Evolutionary conservation across 768 basidiomycete genomes (phyloP).

Genomic region (Calocybe gangraenosa): DNA sequence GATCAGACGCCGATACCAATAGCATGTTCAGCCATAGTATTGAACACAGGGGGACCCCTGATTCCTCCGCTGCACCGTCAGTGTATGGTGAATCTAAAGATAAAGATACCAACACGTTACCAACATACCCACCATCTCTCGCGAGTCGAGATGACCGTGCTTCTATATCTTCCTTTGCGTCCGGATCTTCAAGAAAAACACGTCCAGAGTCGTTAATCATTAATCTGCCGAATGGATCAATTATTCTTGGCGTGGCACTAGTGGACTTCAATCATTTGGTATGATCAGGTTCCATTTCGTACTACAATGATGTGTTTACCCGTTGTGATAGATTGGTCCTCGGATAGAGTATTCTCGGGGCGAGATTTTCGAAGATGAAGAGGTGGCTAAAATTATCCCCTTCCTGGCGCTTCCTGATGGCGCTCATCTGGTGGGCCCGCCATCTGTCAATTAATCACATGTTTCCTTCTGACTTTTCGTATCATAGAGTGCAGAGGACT

Average conservation of each 20-base stretch:
- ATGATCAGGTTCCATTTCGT: too few relatives aligned
- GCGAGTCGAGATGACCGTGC: conserved; percentile 43
- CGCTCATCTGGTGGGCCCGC: conserved; percentile 75
- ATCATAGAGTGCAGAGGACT: conserved; percentile 80
- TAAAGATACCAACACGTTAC: conserved; percentile 24
- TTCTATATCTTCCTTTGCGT: conserved; percentile 60
- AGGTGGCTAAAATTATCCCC: conserved; percentile 80
- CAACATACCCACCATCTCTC: conserved; percentile 60
- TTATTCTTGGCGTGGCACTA: conserved; percentile 85
- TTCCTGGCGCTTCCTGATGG: conserved; percentile 97
- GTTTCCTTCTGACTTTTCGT: too few relatives aligned
- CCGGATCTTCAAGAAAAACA: conserved; percentile 63
- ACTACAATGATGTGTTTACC: too few relatives aligned
- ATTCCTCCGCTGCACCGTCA: conserved; percentile 49
- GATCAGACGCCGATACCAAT: conserved; percentile 49
- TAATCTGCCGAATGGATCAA: conserved; percentile 50
- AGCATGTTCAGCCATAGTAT: conserved; percentile 44
- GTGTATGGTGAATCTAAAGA: conserved; percentile 36
- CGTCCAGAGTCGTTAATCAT: conserved; percentile 77
- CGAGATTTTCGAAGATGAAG: conserved; percentile 80
- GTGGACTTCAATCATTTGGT: conserved; percentile 96
- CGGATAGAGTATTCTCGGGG: conserved; percentile 82
- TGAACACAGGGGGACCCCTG: conserved; percentile 40
- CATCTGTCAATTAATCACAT: too few relatives aligned
- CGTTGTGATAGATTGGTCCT: conserved; percentile 73